A percentile compares a stretch with the other conserved stretches of the same genome.
Conservation (phyloP, 2,329 filamentous ascomycete species). For the Truncatella angustata region DNA sequence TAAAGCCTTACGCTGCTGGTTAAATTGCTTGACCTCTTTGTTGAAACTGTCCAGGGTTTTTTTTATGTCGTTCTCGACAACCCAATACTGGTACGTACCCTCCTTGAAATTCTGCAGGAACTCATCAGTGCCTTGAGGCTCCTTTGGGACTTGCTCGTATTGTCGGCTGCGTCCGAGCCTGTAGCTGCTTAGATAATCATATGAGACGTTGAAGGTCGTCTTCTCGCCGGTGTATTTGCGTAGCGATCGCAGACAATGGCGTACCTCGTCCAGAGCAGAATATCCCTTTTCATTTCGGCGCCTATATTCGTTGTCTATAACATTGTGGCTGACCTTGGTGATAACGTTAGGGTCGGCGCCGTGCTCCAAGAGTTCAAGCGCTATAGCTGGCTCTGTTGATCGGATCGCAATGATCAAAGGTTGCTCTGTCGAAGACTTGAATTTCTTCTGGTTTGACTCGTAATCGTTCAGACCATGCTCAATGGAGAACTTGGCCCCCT, state of each 20-base stretch:
- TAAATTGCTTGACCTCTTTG: constrained; percentile 30
- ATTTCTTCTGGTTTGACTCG: constrained; percentile 49
- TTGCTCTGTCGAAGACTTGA: constrained; percentile 52
- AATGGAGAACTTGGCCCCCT: constrained; percentile 32
- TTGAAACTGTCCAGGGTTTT: constrained; percentile 31
- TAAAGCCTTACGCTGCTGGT: constrained; percentile 32
- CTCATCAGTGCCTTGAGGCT: constrained; percentile 39
- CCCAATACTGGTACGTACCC: constrained; percentile 61
- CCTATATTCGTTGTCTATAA: constrained; percentile 32
- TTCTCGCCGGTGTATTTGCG: constrained; percentile 40
- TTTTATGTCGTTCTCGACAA: constrained; percentile 39
- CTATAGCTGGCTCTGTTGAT: constrained; percentile 45
- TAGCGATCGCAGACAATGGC: constrained; percentile 48
- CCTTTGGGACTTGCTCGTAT: constrained; percentile 15
- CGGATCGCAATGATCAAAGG: constrained; percentile 64
- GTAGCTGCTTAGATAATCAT: constrained; percentile 11
- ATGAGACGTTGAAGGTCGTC: constrained; percentile 15
- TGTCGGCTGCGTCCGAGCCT: background rate
- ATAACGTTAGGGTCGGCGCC: constrained; percentile 67
- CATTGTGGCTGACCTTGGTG: constrained; percentile 34
- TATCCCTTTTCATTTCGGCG: constrained; percentile 36
- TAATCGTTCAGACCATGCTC: constrained; percentile 14
- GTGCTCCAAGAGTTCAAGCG: constrained; percentile 56
- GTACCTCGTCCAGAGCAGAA: constrained; percentile 61
- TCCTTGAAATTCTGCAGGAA: constrained; percentile 50